Evolutionary conservation across 2,329 filamentous ascomycete species (phyloP).

Genomic region (Clarireedia sp.): DNA sequence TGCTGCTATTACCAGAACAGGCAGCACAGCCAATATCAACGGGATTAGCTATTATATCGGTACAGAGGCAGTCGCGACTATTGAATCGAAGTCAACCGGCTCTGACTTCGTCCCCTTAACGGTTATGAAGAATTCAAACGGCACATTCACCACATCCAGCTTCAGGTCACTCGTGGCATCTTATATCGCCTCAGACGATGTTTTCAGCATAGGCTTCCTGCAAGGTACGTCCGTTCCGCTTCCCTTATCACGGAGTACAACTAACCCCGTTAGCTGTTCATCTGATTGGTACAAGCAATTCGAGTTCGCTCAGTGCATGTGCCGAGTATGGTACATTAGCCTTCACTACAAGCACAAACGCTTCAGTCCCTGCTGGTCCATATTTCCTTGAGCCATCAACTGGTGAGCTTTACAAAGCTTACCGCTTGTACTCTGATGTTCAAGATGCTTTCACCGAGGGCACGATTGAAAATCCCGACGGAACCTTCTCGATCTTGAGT

Average conservation of each 20-base stretch:
- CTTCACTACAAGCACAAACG: constrained; percentile 13
- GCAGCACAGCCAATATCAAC: constrained; percentile 20
- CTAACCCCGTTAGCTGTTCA: constrained; percentile 5
- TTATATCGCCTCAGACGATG: constrained; percentile 22
- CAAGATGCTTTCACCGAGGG: constrained; percentile 43
- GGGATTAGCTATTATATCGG: constrained; percentile 29
- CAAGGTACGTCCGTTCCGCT: constrained; percentile 16
- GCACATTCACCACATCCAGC: constrained; percentile 14
- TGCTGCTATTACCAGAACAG: constrained; percentile 6
- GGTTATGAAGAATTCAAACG: constrained; percentile 16
- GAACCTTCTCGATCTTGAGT: constrained; percentile 36
- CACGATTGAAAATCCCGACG: constrained; percentile 30
- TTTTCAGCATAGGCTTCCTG: constrained; percentile 24
- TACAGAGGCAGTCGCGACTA: constrained; percentile 18
- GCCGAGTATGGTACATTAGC: constrained; percentile 18
- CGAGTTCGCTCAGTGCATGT: constrained; percentile 12
- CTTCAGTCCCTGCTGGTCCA: constrained; percentile 36
- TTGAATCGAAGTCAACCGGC: constrained; percentile 15
- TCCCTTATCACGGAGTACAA: neutral
- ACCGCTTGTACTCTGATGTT: constrained; percentile 41
- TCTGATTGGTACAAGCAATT: constrained; percentile 1
- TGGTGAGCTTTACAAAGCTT: constrained; percentile 40
- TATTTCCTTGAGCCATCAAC: constrained; percentile 39
- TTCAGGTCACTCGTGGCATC: constrained; percentile 18
- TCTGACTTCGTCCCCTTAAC: constrained; percentile 23